phyloP scores from a whole-genome alignment of 228 moss, liverwort and hornwort genomes.

The Sphagnum magellanicum region DNA sequence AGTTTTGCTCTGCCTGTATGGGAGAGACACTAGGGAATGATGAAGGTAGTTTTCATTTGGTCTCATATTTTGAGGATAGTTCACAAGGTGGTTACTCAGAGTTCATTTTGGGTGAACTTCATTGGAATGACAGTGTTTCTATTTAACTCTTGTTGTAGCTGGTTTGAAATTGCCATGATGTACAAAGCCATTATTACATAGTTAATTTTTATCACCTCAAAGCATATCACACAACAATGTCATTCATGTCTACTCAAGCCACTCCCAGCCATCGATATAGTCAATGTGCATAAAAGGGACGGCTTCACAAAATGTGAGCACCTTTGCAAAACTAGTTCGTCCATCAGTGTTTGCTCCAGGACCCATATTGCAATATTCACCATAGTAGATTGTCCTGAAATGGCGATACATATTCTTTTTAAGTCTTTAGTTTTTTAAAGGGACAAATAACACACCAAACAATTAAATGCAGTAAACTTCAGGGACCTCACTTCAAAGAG shows the following conservation, averaged over 20 bases:
- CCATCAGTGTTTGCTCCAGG: conserved; percentile 22
- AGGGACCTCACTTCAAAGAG: background rate
- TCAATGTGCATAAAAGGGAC: conserved; percentile 5
- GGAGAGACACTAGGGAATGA: too few species aligned
- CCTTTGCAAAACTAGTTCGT: conserved; percentile 12
- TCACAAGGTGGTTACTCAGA: too few species aligned
- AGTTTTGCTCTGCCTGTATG: too few species aligned
- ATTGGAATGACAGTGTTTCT: too few species aligned
- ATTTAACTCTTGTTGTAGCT: too few species aligned
- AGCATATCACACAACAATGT: background rate
- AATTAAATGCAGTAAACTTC: background rate
- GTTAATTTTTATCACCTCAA: too few species aligned
- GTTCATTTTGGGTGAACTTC: too few species aligned
- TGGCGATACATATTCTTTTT: background rate
- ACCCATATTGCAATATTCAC: conserved; percentile 27
- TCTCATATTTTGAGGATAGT: too few species aligned
- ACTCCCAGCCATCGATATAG: conserved; percentile 36
- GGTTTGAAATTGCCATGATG: too few species aligned
- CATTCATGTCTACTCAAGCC: conserved; percentile 10
- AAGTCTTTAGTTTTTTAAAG: background rate
- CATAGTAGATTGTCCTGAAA: conserved; percentile 32
- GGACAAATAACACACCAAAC: background rate
- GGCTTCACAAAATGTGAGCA: conserved; percentile 20
- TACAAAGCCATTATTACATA: too few species aligned
- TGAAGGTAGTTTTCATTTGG: too few species aligned